Percentiles rank a stretch among this genome's conserved stretches.
Evolutionary conservation across 257 asterid species (phyloP).

Genomic region (Nicotiana sylvestris): DNA sequence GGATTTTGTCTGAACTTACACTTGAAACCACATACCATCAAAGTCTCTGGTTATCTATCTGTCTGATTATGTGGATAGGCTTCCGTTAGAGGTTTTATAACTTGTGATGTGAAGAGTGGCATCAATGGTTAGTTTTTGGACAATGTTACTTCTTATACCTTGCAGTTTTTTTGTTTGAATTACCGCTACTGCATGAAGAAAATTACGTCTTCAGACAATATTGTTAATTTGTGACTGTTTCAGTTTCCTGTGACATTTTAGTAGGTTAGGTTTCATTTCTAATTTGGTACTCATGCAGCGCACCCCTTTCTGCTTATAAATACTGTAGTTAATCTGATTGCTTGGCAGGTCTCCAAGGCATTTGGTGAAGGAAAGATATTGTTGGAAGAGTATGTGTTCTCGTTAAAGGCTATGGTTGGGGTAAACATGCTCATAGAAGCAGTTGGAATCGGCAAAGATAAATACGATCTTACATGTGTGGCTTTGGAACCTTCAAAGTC

Average conservation of each 20-base stretch:
- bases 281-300: not conserved
- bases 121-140: not conserved
- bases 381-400: slow-evolving; percentile 47
- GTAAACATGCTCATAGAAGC: slow-evolving; percentile 51
- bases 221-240: not conserved
- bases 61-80: slow-evolving; percentile 1
- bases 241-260: not conserved
- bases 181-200: not conserved
- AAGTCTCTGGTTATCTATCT: not conserved
- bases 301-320: not conserved
- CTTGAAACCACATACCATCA: slow-evolving; percentile 3
- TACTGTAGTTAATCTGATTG: slow-evolving; percentile 9
- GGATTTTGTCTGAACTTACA: slow-evolving; percentile 1
- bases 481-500: slow-evolving; percentile 45
- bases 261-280: slow-evolving; percentile 1
- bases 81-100: not conserved
- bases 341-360: slow-evolving; percentile 43
- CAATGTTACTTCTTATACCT: not conserved
- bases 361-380: slow-evolving; percentile 47
- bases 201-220: not conserved
- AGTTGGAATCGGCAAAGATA: slow-evolving; percentile 56
- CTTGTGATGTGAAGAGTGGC: not conserved
- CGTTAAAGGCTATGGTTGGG: slow-evolving; percentile 60
- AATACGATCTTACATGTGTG: slow-evolving; percentile 54
- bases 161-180: not conserved